phyloP scores from a whole-genome alignment of 305 asterid species.

The Fraxinus greggii region DNA sequence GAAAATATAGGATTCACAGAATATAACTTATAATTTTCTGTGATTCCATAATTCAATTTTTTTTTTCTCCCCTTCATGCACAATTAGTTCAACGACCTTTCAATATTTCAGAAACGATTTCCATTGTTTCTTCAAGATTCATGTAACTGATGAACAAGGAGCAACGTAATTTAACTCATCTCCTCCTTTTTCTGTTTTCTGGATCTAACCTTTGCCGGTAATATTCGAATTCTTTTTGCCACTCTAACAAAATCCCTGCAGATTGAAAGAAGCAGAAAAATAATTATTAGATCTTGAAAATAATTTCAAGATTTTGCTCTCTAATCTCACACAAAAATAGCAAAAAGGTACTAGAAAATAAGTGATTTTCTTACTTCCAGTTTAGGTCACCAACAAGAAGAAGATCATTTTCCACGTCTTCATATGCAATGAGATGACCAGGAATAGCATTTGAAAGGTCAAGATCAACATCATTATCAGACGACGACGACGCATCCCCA shows the following conservation, averaged over 20 bases:
- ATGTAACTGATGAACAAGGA: not conserved
- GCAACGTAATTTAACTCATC: not conserved
- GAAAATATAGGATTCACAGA: not conserved
- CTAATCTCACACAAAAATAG: not conserved
- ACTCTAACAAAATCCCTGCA: constrained; percentile 80
- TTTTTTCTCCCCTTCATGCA: not conserved
- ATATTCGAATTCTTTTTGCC: constrained; percentile 70
- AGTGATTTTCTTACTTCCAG: constrained; percentile 55
- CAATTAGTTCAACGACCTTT: not conserved
- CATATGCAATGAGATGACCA: constrained; percentile 72
- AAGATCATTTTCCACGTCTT: constrained; percentile 82
- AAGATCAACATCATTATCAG: constrained; percentile 6
- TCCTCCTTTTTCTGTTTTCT: constrained; percentile 39
- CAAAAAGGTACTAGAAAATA: not conserved
- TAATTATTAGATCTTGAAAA: not conserved
- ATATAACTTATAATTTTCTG: not conserved
- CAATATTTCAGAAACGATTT: not conserved
- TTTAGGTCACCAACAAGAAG: constrained; percentile 80
- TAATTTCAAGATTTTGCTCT: not conserved
- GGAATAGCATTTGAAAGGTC: constrained; percentile 78
- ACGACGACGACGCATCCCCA: not conserved
- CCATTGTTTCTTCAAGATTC: not conserved
- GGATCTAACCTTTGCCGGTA: constrained; percentile 62
- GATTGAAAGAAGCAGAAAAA: not conserved
- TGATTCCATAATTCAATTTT: not conserved